These are phyloP conservation scores for Paraphaeosphaeria sporulosa DNA, from an alignment of 2,329 filamentous ascomycete species.

Conservation along the genomic window DNA sequence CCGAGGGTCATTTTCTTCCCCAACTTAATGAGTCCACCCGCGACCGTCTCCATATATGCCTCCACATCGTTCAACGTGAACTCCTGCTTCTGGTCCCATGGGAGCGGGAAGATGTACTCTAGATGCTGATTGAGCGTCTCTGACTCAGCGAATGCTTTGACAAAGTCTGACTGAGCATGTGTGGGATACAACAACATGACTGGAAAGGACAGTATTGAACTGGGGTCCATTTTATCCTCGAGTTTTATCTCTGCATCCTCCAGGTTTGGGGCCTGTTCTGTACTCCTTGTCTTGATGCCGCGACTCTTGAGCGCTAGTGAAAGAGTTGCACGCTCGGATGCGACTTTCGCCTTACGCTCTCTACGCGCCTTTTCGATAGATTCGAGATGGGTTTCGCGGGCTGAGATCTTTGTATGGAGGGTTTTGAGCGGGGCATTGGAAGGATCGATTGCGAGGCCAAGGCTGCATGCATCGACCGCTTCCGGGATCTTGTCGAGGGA, in stretches of 20 bases:
- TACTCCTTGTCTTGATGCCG: slow-evolving; percentile 72
- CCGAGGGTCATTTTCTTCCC: slow-evolving; percentile 83
- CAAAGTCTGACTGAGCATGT: slow-evolving; percentile 83
- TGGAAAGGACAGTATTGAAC: slow-evolving; percentile 77
- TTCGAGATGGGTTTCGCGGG: slow-evolving; percentile 64
- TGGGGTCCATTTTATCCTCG: slow-evolving; percentile 75
- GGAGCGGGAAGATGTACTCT: slow-evolving; percentile 82
- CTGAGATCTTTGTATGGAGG: slow-evolving; percentile 69
- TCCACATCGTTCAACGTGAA: slow-evolving; percentile 76
- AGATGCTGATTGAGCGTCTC: slow-evolving; percentile 80
- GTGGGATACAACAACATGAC: slow-evolving; percentile 85
- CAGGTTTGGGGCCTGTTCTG: slow-evolving; percentile 79
- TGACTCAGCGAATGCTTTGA: slow-evolving; percentile 84
- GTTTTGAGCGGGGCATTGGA: slow-evolving; percentile 71
- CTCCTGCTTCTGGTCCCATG: slow-evolving; percentile 77
- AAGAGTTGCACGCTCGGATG: slow-evolving; percentile 64
- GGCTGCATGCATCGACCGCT: slow-evolving; percentile 78
- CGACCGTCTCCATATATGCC: slow-evolving; percentile 85
- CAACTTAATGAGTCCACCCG: slow-evolving; percentile 84
- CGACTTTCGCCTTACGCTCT: slow-evolving; percentile 63
- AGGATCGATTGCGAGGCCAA: slow-evolving; percentile 76
- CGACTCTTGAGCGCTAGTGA: slow-evolving; percentile 67
- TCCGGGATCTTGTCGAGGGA: slow-evolving; percentile 80
- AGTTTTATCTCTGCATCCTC: slow-evolving; percentile 80
- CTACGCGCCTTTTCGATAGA: slow-evolving; percentile 64